phyloP scores from a whole-genome alignment of 2,329 filamentous ascomycete species.

The Curvularia hawaiiensis region DNA sequence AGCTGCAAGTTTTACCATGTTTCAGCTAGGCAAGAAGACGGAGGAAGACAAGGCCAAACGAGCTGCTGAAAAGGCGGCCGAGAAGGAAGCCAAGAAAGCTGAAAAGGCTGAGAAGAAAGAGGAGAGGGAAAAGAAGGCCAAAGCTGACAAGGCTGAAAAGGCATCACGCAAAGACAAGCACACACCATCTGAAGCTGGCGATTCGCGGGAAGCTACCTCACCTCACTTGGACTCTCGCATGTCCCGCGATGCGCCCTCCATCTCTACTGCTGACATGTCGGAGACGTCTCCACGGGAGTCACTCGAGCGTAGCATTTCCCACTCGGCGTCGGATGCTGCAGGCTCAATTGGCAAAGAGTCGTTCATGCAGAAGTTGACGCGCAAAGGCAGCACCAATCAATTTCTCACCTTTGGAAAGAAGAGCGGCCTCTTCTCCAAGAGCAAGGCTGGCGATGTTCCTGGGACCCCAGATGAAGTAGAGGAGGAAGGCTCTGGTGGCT shows the following conservation, averaged over 20 bases:
- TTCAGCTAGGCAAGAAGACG: slow-evolving; percentile 35
- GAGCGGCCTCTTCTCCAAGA: slow-evolving; percentile 39
- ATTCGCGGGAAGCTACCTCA: slow-evolving; percentile 33
- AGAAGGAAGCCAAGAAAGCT: slow-evolving; percentile 45
- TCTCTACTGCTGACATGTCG: slow-evolving; percentile 47
- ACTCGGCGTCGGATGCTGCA: slow-evolving; percentile 43
- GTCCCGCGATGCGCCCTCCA: slow-evolving; percentile 51
- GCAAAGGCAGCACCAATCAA: slow-evolving; percentile 54
- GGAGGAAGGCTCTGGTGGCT: slow-evolving; percentile 37
- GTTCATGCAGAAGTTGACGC: slow-evolving; percentile 57
- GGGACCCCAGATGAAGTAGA: slow-evolving; percentile 49
- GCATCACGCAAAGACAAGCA: slow-evolving; percentile 44
- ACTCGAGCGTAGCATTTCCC: slow-evolving; percentile 48
- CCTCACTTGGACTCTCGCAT: slow-evolving; percentile 41
- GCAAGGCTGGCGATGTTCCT: slow-evolving; percentile 36
- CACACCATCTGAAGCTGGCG: slow-evolving; percentile 34
- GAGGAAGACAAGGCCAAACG: slow-evolving; percentile 41
- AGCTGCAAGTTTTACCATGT: slow-evolving; percentile 79
- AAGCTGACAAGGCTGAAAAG: slow-evolving; percentile 41
- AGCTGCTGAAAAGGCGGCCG: slow-evolving; percentile 36
- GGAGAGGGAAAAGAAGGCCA: slow-evolving; percentile 48
- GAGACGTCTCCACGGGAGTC: slow-evolving; percentile 47
- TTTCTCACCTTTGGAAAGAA: slow-evolving; percentile 52
- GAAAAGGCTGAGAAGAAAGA: slow-evolving; percentile 43
- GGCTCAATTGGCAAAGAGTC: slow-evolving; percentile 50